phyloP scores from a whole-genome alignment of 2,329 filamentous ascomycete genomes.

The Epichloe gansuensis region DNA sequence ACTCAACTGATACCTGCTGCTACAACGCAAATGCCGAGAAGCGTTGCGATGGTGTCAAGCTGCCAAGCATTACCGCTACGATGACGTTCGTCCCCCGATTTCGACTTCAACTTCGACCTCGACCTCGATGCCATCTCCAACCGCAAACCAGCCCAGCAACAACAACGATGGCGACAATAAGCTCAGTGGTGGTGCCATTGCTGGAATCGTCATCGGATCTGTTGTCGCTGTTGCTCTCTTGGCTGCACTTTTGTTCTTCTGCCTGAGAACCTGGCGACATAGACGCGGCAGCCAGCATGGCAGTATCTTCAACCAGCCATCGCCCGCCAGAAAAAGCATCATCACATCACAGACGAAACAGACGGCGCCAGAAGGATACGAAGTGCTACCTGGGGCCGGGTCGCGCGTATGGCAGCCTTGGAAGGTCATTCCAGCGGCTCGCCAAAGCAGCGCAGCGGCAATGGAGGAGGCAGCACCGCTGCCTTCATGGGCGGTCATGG shows the following conservation, averaged over 20 bases:
- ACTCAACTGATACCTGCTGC: slow-evolving; percentile 93
- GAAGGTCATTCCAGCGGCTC: slow-evolving; percentile 60
- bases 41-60: slow-evolving; percentile 61
- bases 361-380: slow-evolving; percentile 43
- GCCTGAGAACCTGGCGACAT: slow-evolving; percentile 38
- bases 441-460: slow-evolving; percentile 38
- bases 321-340: slow-evolving; percentile 48
- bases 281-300: slow-evolving; percentile 50
- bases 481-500: slow-evolving; percentile 33
- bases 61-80: slow-evolving; percentile 64
- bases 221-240: slow-evolving; percentile 59
- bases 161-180: slow-evolving; percentile 20
- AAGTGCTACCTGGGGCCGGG: slow-evolving; percentile 77
- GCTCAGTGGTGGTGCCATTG: slow-evolving; percentile 77
- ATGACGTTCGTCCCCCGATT: slow-evolving; percentile 45
- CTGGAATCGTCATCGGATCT: slow-evolving; percentile 77
- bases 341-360: slow-evolving; percentile 26
- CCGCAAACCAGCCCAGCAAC: slow-evolving; percentile 13
- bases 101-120: slow-evolving; percentile 32
- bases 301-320: slow-evolving; percentile 82
- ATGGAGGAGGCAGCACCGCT: slow-evolving; percentile 22
- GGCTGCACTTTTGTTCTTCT: slow-evolving; percentile 56
- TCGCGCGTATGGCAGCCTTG: slow-evolving; percentile 90
- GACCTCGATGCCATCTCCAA: slow-evolving; percentile 19
- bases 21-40: slow-evolving; percentile 64